Conservation (phyloP, 2,329 filamentous ascomycete genomes). For the Neonectria neomacrospora region DNA sequence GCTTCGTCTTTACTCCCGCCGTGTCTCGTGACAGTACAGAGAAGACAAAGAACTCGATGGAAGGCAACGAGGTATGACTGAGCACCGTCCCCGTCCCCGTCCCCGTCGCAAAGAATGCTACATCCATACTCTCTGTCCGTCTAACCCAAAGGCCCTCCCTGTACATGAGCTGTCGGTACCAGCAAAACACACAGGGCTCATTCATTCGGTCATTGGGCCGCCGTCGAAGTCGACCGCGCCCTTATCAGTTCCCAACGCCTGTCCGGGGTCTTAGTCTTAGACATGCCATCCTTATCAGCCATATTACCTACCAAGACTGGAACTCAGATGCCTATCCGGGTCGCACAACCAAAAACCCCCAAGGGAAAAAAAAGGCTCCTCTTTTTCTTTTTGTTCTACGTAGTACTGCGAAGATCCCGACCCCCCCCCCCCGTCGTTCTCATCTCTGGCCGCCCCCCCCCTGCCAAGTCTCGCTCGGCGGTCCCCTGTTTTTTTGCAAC, state of each 20-base stretch:
- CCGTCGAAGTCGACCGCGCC: background rate
- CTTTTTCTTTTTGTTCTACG: background rate
- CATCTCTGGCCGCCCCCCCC: constrained; percentile 2
- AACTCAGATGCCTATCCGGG: constrained; percentile 17
- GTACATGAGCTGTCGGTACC: background rate
- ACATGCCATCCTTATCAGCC: constrained; percentile 44
- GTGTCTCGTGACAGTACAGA: background rate
- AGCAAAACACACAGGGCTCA: background rate
- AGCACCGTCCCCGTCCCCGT: constrained; percentile 4
- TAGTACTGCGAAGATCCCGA: no score
- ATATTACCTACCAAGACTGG: constrained; percentile 19
- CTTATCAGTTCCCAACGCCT: constrained; percentile 23
- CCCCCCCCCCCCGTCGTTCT: background rate
- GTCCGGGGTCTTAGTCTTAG: constrained; percentile 21
- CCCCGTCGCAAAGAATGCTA: background rate
- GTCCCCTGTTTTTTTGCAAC: background rate
- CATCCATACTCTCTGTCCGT: background rate
- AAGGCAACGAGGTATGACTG: background rate
- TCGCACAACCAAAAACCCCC: background rate
- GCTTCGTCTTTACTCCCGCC: background rate
- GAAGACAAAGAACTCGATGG: background rate
- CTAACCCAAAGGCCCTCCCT: background rate
- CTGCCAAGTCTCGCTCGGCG: background rate
- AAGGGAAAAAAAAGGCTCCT: background rate
- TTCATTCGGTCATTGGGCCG: constrained; percentile 6